Conservation (phyloP, 306 rosid genomes). For the Vigna nakashimae region DNA sequence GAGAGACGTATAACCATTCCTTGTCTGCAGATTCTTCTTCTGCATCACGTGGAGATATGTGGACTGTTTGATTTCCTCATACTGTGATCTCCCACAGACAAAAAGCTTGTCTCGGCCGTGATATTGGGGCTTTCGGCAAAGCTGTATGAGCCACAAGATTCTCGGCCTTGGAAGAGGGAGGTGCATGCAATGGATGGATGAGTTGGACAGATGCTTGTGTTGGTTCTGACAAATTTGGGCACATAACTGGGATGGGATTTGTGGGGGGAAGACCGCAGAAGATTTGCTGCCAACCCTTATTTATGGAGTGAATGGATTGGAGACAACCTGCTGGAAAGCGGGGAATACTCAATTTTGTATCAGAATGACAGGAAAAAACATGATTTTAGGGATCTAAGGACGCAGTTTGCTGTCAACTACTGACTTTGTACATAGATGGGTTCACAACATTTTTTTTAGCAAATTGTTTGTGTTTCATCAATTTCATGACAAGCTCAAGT, state of each 20-base stretch:
- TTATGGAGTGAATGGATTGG: constrained; percentile 28
- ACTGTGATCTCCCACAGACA: constrained; percentile 41
- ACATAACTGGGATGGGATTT: neutral
- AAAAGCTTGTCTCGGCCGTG: constrained; percentile 23
- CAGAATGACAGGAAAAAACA: constrained; percentile 49
- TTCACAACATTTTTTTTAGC: constrained; percentile 48
- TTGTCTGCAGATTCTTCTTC: constrained; percentile 45
- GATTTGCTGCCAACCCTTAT: constrained; percentile 45
- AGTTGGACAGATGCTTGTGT: constrained; percentile 42
- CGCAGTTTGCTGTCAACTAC: constrained; percentile 48
- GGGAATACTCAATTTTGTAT: constrained; percentile 50
- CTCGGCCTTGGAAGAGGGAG: constrained; percentile 41
- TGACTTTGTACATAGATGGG: constrained; percentile 54
- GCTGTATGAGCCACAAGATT: constrained; percentile 39
- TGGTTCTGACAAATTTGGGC: constrained; percentile 36
- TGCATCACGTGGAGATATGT: constrained; percentile 37
- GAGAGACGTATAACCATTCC: constrained; percentile 66
- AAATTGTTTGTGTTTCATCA: constrained; percentile 43
- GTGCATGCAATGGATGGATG: constrained; percentile 14
- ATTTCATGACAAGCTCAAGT: constrained; percentile 45
- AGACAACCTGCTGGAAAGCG: constrained; percentile 29
- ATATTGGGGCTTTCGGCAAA: constrained; percentile 40
- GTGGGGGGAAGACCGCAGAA: constrained; percentile 53
- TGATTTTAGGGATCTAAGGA: constrained; percentile 40
- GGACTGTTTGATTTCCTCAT: constrained; percentile 39